These are phyloP conservation scores for Chrysanthemum lavandulifolium DNA, from an alignment of 129 eudicot species.

Conservation along the genomic window DNA sequence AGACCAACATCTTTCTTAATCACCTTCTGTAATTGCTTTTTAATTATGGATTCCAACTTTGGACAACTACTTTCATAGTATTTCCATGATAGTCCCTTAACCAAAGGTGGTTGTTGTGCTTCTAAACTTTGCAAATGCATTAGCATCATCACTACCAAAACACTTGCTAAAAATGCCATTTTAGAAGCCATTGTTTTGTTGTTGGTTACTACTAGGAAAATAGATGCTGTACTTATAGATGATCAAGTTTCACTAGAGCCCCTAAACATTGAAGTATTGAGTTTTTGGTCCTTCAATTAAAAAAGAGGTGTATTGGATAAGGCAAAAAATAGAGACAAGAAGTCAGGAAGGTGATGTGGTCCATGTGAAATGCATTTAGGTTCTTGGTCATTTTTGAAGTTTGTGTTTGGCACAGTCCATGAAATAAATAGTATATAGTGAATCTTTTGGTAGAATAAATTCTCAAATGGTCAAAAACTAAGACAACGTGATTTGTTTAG, in stretches of 20 bases:
- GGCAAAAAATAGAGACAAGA: background rate
- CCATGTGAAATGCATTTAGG: background rate
- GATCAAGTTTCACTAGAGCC: constrained; percentile 1
- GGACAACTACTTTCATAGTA: constrained; percentile 59
- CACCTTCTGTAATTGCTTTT: constrained; percentile 48
- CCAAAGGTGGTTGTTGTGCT: constrained; percentile 46
- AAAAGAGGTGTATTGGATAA: constrained; percentile 11
- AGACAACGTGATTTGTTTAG: too few species aligned
- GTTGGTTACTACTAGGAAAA: background rate
- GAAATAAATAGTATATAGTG: background rate
- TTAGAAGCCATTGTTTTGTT: constrained; percentile 22
- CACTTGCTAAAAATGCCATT: constrained; percentile 4
- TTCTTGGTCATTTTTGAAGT: background rate
- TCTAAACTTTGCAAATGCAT: constrained; percentile 26
- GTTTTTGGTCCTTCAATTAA: constrained; percentile 8
- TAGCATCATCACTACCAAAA: constrained; percentile 24
- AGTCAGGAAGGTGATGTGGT: background rate
- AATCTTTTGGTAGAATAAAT: too few species aligned
- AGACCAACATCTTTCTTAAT: constrained; percentile 59
- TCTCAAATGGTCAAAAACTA: background rate
- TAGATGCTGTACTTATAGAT: constrained; percentile 22
- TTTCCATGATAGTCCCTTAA: constrained; percentile 50
- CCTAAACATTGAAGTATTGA: constrained; percentile 3
- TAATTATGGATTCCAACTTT: constrained; percentile 53
- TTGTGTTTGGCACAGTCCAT: constrained; percentile 1